Evolutionary conservation across 306 rosid genomes (phyloP).

Genomic region (Alnus glutinosa): DNA sequence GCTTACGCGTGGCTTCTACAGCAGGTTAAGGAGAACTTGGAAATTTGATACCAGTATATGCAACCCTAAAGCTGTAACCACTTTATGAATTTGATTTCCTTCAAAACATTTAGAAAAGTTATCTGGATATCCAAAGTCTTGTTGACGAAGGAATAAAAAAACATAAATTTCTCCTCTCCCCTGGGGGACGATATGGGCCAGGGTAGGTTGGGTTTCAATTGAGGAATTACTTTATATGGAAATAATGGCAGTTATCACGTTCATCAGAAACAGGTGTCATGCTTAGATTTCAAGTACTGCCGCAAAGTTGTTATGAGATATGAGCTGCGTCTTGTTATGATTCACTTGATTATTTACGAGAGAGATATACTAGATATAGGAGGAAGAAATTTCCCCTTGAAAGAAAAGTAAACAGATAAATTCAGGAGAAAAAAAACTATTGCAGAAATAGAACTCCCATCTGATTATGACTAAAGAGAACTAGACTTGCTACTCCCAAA

Average conservation of each 20-base stretch:
- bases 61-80: neutral
- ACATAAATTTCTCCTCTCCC: too few relatives aligned
- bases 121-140: too few relatives aligned
- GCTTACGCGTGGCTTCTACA: neutral
- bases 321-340: neutral
- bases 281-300: neutral
- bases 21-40: neutral
- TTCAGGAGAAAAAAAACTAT: neutral
- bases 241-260: neutral
- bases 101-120: too few relatives aligned
- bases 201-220: too few relatives aligned
- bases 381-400: neutral
- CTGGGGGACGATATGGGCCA: too few relatives aligned
- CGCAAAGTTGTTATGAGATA: neutral
- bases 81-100: neutral
- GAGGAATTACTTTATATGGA: too few relatives aligned
- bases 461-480: neutral
- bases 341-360: neutral
- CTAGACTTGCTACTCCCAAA: neutral
- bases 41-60: neutral
- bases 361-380: neutral
- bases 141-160: too few relatives aligned
- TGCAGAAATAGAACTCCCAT: neutral
- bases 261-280: neutral
- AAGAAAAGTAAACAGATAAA: neutral